Percentiles rank a stretch among this genome's conserved stretches.
These are phyloP conservation scores for Fraxinus latifolia DNA, from an alignment of 305 asterid species.

Conservation along the genomic window DNA sequence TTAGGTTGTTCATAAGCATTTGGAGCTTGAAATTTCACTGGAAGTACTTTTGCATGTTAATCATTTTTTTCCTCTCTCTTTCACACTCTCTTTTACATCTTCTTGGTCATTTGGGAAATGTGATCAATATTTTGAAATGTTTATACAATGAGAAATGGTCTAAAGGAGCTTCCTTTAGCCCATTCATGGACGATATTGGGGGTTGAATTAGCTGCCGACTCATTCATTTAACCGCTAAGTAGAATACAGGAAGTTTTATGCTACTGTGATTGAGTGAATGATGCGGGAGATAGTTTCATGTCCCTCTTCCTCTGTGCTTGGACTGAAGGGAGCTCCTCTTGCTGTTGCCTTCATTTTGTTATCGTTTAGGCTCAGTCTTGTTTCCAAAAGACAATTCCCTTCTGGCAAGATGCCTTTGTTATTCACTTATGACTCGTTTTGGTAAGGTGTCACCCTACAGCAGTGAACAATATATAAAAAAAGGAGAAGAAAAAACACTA, in stretches of 20 bases:
- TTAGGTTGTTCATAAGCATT: background rate
- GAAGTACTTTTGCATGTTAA: too few species aligned
- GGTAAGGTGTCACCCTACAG: background rate
- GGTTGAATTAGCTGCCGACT: constrained; percentile 96
- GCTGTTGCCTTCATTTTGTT: constrained; percentile 36
- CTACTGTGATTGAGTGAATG: constrained; percentile 97
- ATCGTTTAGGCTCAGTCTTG: background rate
- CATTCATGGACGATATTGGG: constrained; percentile 76
- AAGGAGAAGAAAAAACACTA: background rate
- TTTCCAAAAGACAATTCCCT: background rate
- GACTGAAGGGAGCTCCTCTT: constrained; percentile 99
- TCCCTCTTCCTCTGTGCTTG: constrained; percentile 85
- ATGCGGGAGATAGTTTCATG: constrained; percentile 96
- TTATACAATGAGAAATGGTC: constrained; percentile 35
- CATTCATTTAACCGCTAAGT: constrained; percentile 86
- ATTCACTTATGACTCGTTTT: background rate
- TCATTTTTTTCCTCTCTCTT: background rate
- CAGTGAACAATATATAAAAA: background rate
- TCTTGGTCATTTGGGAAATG: background rate
- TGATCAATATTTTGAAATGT: background rate
- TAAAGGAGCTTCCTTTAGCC: constrained; percentile 93
- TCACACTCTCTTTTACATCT: background rate
- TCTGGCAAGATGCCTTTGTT: background rate
- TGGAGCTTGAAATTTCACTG: background rate
- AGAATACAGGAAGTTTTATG: constrained; percentile 34